Evolutionary conservation across 2,329 filamentous ascomycete species (phyloP), one percentile per base, ranked within the genome.

Genomic region (Ceratocystis albifundus): DNA sequence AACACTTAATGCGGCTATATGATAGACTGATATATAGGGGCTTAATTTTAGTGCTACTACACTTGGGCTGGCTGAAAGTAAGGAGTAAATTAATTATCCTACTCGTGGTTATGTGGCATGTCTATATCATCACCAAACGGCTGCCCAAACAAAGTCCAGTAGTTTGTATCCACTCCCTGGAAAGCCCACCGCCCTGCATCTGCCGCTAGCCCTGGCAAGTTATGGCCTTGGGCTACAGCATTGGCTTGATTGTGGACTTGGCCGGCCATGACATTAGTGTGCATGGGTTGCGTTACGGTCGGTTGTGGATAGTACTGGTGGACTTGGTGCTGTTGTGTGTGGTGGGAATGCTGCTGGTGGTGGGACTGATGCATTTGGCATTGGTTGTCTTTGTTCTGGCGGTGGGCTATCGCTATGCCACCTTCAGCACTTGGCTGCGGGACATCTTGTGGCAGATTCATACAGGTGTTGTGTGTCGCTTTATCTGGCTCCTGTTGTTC

Each of bases 181-280:
- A 78, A 73, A 1, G 74, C 74, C 76, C 76, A 78, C 28, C 77
- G 71, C 17, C 76, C 74, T 0, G 73, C 70, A 57, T 76, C 76
- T 8, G 71, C 72, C 3, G 72, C 71, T 17, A 74, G 69, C 20
- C 73, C 72, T 0, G 73, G 72, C 3, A 65, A 55, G n/a, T 50
- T 22, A 10, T 59, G 55, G 28, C 28, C 55, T 36, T 59, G 55
- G 25, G n/a, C 25, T n/a, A 36, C 7, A n/a, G 55, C 2, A 30
- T 32, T 59, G 2, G 22, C 55, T 59, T 30, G 28, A 30, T 17
- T 8, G 30, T 36, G 8, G 28, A 59, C 36, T 3, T 59, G 55
- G n/a, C 15, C 28, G 30, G 25, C 55, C 25, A 59, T 36, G 5
- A n/a, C 25, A 1, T 28, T n/a, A n/a, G 55, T 7, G 20, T 59